Evolutionary conservation across 2,329 filamentous ascomycete species (phyloP).

Genomic region (Sordariomycetes sp.): DNA sequence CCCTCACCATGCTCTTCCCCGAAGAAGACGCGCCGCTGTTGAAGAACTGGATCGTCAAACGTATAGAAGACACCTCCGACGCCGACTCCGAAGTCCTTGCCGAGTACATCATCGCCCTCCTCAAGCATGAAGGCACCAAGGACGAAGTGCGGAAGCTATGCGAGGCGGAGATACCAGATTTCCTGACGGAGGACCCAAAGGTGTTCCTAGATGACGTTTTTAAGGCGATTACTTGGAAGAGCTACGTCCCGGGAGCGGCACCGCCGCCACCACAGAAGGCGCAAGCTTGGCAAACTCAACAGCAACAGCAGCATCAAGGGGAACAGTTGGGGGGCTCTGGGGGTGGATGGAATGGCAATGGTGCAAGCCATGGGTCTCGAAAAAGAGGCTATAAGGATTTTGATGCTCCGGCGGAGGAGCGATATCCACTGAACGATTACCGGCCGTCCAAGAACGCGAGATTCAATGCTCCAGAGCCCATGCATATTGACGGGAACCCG

Average conservation of each 20-base stretch:
- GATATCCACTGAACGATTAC: neutral
- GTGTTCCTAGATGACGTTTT: slow-evolving; percentile 66
- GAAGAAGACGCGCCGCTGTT: slow-evolving; percentile 54
- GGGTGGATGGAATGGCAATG: neutral
- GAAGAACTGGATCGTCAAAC: slow-evolving; percentile 70
- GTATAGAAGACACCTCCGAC: slow-evolving; percentile 71
- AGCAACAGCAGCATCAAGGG: no score
- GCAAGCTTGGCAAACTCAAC: no score
- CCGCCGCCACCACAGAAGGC: slow-evolving; percentile 30
- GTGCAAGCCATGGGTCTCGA: slow-evolving; percentile 1
- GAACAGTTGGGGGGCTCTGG: no score
- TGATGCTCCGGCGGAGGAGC: slow-evolving; percentile 2
- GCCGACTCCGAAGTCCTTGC: slow-evolving; percentile 75
- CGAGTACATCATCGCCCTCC: slow-evolving; percentile 73
- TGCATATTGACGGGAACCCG: no score
- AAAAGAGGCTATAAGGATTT: slow-evolving; percentile 26
- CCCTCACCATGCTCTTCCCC: slow-evolving; percentile 46
- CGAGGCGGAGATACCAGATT: slow-evolving; percentile 65
- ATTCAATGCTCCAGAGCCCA: slow-evolving; percentile 5
- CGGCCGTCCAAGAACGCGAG: slow-evolving; percentile 2
- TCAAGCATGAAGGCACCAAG: slow-evolving; percentile 59
- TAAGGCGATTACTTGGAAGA: slow-evolving; percentile 51
- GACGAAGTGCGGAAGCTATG: slow-evolving; percentile 59
- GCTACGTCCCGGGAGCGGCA: slow-evolving; percentile 47
- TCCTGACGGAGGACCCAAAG: slow-evolving; percentile 51